Conservation (phyloP, 768 basidiomycete species). For the Chalciporus sphaerocephalus region DNA sequence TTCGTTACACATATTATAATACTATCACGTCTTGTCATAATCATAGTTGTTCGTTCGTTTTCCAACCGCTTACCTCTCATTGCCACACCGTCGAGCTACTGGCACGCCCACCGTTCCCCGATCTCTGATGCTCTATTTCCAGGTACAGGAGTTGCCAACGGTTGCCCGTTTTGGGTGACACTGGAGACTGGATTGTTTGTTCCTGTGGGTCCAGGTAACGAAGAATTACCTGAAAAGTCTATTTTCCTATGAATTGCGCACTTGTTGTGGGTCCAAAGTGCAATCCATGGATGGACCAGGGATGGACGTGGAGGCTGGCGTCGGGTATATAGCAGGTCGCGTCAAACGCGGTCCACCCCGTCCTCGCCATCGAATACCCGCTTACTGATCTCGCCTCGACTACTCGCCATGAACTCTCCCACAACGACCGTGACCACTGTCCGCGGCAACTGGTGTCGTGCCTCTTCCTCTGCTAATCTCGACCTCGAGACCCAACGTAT, state of each 20-base stretch:
- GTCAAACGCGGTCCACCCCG: neutral
- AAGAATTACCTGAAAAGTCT: slow-evolving; percentile 3
- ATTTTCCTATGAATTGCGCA: neutral
- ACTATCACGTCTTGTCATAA: neutral
- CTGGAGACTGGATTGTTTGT: too few relatives aligned
- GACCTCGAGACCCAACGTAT: slow-evolving; percentile 19
- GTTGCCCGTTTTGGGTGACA: too few relatives aligned
- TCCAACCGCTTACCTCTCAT: too few relatives aligned
- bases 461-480: slow-evolving; percentile 3
- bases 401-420: slow-evolving; percentile 4
- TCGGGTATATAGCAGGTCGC: slow-evolving; percentile 1
- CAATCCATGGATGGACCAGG: neutral
- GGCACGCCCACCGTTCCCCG: too few relatives aligned
- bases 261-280: slow-evolving; percentile 1
- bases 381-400: neutral
- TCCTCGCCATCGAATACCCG: neutral
- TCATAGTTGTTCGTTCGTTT: neutral
- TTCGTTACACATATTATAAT: too few relatives aligned
- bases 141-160: too few relatives aligned
- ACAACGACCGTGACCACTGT: slow-evolving; percentile 7
- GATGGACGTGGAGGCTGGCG: neutral
- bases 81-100: too few relatives aligned
- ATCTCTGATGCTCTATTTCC: too few relatives aligned
- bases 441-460: slow-evolving; percentile 14
- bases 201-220: neutral